Evolutionary conservation across 164 flowering plant species (phyloP).

Genomic region (Vitis rotundifolia): DNA sequence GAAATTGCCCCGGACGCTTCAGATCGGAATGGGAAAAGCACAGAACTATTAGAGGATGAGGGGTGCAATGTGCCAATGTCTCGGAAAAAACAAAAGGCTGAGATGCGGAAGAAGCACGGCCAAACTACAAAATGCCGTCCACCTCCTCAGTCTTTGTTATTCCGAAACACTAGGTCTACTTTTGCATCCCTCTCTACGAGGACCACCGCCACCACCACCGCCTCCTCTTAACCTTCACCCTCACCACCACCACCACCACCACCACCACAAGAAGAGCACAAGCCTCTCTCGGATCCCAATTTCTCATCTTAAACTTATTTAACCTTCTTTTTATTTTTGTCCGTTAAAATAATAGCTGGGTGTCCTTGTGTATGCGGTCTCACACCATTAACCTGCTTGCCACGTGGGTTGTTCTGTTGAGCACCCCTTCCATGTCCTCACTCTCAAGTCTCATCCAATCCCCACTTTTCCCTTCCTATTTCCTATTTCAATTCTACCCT

Average conservation of each 20-base stretch:
- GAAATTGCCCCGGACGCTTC: not conserved
- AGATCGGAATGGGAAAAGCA: not conserved
- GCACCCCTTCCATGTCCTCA: too few relatives aligned
- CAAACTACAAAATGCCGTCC: constrained; percentile 8
- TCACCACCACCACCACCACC: not conserved
- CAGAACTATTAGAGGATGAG: not conserved
- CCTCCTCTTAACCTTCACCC: not conserved
- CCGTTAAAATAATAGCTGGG: constrained; percentile 3
- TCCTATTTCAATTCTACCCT: too few relatives aligned
- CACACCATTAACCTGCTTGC: too few relatives aligned
- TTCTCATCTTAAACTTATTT: not conserved
- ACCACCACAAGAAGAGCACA: too few relatives aligned
- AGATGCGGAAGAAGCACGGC: not conserved
- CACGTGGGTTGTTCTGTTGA: too few relatives aligned
- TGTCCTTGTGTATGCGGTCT: not conserved
- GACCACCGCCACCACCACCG: not conserved
- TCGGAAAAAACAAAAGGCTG: constrained; percentile 19
- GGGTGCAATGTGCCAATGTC: constrained; percentile 11
- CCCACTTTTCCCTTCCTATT: too few relatives aligned
- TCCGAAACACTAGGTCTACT: constrained; percentile 9
- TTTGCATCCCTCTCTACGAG: not conserved
- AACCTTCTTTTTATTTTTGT: not conserved
- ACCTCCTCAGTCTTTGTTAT: constrained; percentile 1
- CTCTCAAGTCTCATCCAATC: too few relatives aligned
- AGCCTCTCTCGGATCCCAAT: constrained; percentile 1